These are phyloP conservation scores for Trichoderma pleuroti DNA, from an alignment of 2,329 filamentous ascomycete genomes.

Conservation along the genomic window DNA sequence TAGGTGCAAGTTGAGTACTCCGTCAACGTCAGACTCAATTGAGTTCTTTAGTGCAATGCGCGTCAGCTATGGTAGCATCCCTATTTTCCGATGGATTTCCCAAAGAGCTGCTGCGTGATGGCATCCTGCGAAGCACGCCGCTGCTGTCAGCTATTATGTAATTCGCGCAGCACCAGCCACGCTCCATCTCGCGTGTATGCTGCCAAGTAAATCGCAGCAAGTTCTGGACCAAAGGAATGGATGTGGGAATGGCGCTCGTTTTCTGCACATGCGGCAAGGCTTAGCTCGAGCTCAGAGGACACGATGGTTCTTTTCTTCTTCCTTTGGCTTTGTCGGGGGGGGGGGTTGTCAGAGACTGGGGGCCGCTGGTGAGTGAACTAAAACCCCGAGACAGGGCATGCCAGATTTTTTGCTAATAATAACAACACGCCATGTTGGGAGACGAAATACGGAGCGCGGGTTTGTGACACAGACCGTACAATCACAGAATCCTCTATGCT, in stretches of 20 bases:
- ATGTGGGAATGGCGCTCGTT: not conserved
- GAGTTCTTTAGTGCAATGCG: not conserved
- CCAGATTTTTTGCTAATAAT: not conserved
- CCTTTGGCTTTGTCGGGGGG: not conserved
- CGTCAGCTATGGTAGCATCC: not conserved
- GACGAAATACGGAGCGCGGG: not conserved
- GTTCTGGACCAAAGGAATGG: not conserved
- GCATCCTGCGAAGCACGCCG: not conserved
- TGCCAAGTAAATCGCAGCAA: not conserved
- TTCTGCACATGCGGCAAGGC: not conserved
- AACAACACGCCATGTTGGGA: not conserved
- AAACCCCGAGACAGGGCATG: conserved; percentile 3
- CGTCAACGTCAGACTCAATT: not conserved
- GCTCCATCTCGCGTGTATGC: not conserved
- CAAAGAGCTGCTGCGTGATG: not conserved
- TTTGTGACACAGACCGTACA: not conserved
- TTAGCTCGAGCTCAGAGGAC: not conserved
- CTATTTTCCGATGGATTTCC: not conserved
- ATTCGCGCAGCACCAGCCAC: not conserved
- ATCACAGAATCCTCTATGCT: not conserved
- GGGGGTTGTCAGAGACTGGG: not conserved
- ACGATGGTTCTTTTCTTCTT: not conserved
- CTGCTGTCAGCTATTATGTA: conserved; percentile 1
- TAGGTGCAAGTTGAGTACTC: not conserved
- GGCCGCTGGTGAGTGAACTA: not conserved